phyloP scores from a whole-genome alignment of 192 early-diverging fungal genomes.

The Hyaloraphidium curvatum region DNA sequence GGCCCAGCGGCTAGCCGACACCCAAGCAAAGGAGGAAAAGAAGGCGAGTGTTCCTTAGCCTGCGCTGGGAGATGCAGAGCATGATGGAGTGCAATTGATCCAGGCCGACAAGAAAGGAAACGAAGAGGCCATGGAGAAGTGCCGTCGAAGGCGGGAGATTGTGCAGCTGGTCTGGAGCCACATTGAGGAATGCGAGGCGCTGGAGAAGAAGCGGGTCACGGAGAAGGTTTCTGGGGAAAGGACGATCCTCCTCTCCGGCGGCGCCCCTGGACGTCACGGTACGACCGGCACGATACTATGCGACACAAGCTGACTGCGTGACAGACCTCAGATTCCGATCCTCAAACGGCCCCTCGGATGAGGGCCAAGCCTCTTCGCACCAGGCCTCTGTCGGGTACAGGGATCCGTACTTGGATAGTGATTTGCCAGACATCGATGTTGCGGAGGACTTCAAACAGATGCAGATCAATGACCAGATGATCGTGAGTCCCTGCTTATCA shows the following conservation, averaged over 20 bases:
- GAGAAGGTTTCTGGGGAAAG: slow-evolving; percentile 14
- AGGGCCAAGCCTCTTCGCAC: no score
- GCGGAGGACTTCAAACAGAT: slow-evolving; percentile 37
- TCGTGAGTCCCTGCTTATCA: no score
- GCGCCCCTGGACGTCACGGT: slow-evolving; percentile 5
- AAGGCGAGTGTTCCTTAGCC: slow-evolving; percentile 18
- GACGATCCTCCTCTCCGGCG: background rate
- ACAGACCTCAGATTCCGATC: slow-evolving; percentile 3
- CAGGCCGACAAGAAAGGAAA: slow-evolving; percentile 13
- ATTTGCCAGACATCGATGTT: slow-evolving; percentile 41
- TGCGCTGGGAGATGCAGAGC: no score
- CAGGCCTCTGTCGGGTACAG: no score
- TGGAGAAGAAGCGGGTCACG: slow-evolving; percentile 31
- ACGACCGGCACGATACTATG: slow-evolving; percentile 12
- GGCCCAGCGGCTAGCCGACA: slow-evolving; percentile 16
- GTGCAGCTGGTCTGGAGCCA: slow-evolving; percentile 26
- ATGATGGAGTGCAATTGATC: no score
- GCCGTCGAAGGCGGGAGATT: slow-evolving; percentile 26
- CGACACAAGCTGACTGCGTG: background rate
- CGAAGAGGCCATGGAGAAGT: no score
- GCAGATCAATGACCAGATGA: slow-evolving; percentile 27
- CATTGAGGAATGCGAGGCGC: slow-evolving; percentile 36
- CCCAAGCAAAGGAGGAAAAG: slow-evolving; percentile 28
- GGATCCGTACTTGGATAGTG: slow-evolving; percentile 23
- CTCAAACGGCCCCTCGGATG: no score